phyloP scores from a whole-genome alignment of 805 yeast genomes.

The Lachancea quebecensis region DNA sequence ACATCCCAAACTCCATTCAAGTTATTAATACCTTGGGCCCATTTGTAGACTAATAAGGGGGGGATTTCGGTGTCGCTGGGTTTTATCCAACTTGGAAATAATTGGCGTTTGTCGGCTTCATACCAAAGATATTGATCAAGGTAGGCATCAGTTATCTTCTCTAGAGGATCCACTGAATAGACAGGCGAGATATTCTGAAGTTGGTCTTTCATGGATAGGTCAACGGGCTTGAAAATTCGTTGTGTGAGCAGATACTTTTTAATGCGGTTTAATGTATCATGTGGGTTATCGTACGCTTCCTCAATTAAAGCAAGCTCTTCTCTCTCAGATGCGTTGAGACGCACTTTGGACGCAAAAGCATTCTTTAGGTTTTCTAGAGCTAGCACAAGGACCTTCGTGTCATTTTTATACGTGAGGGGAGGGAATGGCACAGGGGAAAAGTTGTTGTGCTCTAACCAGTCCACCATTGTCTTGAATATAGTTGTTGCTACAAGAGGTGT shows the following conservation, averaged over 20 bases:
- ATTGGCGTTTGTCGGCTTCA: conserved; percentile 78
- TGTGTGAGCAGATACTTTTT: conserved; percentile 80
- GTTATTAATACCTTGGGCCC: conserved; percentile 89
- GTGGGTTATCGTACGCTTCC: conserved; percentile 95
- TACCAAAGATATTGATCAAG: conserved; percentile 94
- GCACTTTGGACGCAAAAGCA: conserved; percentile 62
- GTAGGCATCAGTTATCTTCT: conserved; percentile 93
- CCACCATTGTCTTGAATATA: conserved; percentile 78
- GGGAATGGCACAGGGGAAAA: conserved; percentile 92
- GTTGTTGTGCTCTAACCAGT: conserved; percentile 80
- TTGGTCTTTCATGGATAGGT: conserved; percentile 84
- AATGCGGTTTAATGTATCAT: conserved; percentile 78
- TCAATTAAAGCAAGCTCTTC: conserved; percentile 92
- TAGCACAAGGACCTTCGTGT: conserved; percentile 78
- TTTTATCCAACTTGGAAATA: conserved; percentile 95
- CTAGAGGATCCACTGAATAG: conserved; percentile 82
- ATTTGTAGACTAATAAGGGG: conserved; percentile 83
- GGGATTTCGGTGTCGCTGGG: conserved; percentile 94
- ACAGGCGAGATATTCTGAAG: conserved; percentile 81
- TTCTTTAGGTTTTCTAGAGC: conserved; percentile 88
- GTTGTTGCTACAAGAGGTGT: conserved; percentile 84
- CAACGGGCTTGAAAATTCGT: conserved; percentile 85
- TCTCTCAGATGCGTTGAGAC: conserved; percentile 79
- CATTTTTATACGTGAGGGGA: conserved; percentile 85
- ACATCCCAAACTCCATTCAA: conserved; percentile 74